Evolutionary conservation across 306 rosid genomes (phyloP).

Genomic region (Inga leiocalycina): DNA sequence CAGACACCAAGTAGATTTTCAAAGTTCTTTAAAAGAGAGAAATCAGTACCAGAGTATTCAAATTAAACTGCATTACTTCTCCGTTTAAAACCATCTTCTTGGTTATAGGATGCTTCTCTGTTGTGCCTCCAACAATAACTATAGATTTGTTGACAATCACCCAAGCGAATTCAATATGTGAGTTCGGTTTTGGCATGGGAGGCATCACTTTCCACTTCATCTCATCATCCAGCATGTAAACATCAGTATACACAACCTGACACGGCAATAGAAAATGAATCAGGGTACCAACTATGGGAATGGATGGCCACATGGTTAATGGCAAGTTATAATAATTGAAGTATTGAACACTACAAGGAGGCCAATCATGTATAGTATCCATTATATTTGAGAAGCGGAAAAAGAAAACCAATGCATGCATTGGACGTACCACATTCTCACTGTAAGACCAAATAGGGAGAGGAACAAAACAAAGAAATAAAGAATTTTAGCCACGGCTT

Average conservation of each 20-base stretch:
- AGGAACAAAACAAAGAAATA: background rate
- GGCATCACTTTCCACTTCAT: slow-evolving; percentile 86
- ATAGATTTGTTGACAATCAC: slow-evolving; percentile 73
- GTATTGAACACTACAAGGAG: background rate
- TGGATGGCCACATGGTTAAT: background rate
- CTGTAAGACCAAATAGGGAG: slow-evolving; percentile 1
- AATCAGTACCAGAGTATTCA: slow-evolving; percentile 64
- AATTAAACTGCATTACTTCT: slow-evolving; percentile 80
- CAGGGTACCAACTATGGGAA: background rate
- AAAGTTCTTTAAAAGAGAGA: slow-evolving; percentile 21
- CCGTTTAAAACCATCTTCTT: slow-evolving; percentile 90
- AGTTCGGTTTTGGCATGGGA: slow-evolving; percentile 85
- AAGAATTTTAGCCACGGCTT: background rate
- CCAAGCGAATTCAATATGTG: slow-evolving; percentile 96
- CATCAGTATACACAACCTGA: slow-evolving; percentile 84
- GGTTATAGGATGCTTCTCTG: slow-evolving; percentile 88
- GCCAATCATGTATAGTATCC: background rate
- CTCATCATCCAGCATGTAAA: slow-evolving; percentile 82
- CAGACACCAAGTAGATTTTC: slow-evolving; percentile 12
- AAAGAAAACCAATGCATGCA: background rate
- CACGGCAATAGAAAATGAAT: slow-evolving; percentile 28
- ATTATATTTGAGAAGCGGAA: background rate
- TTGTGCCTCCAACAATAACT: slow-evolving; percentile 82
- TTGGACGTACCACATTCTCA: slow-evolving; percentile 2
- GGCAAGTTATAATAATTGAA: background rate